Base-by-base conservation (phyloP, 192 early-diverging fungal genomes). In the Coemansia sp. region DNA sequence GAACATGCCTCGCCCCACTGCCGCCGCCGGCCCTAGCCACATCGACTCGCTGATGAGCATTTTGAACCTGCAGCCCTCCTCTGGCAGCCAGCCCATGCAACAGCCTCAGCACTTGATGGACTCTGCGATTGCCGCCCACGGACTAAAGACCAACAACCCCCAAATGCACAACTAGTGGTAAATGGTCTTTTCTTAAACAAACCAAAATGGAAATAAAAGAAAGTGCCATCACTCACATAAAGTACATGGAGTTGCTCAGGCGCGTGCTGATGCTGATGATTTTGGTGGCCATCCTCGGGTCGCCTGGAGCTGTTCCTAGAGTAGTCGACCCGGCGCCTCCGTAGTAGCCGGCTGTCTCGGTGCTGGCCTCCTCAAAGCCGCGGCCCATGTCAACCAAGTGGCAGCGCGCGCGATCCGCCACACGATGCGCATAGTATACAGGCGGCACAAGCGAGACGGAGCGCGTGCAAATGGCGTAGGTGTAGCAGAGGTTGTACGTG, bases 381-480 rank as follows among this genome's bases (percentile, higher is more conserved):
- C 43, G 32, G 58, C 78, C 66, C 72, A 81, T 75, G 40, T 75
- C 66, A 22, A 75, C 66, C 38, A 81, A 39, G 39, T 96, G 96
- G 87, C 92, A 95, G 53, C 94, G 88, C 1, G 93, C 94, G 15
- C 94, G 86, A 20, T 87, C 89, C 9, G 93, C 92, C 4, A 96
- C 90, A 14, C 96, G 73, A 74, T 97, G 92, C 10, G 96, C 95
- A 67, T 98, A 97, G 85, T 97, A 98, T 9, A 90, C 94, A 0
- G 95, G 93, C 6, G 96, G 94, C 0, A 89, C 87, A 6, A 98
- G 88, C 1, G 92, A 92, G 1, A 98, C 97, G 0, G 90, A 88
- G 27, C 95, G 88, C 0, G 95, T 96, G 51, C 91, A 91, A 59
- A 94, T 86, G 37, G 91, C 91, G 76, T 94, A 98, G 45, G 94